Conservation (phyloP, 2,329 filamentous ascomycete species). For the Hypoxylon sp. region DNA sequence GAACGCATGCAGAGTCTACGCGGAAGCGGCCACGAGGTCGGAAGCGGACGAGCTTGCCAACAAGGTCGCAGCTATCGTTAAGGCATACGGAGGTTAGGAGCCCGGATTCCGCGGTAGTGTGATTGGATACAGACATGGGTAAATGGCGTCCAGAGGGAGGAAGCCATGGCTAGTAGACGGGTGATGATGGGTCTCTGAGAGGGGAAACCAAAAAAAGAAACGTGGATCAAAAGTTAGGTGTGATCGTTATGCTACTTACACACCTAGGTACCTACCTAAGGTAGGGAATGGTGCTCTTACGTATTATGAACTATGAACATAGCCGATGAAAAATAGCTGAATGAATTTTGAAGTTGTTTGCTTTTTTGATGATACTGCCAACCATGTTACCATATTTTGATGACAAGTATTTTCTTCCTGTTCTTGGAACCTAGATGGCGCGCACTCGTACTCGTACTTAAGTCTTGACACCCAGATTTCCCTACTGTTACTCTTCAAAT, state of each 20-base stretch:
- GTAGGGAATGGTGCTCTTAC: constrained; percentile 13
- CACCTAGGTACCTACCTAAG: too few relatives aligned
- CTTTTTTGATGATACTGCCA: neutral
- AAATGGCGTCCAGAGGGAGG: neutral
- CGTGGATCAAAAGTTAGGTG: constrained; percentile 16
- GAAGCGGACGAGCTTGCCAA: constrained; percentile 92
- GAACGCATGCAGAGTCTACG: constrained; percentile 95
- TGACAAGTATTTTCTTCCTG: too few relatives aligned
- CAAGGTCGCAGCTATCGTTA: constrained; percentile 80
- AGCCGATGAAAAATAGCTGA: constrained; percentile 23
- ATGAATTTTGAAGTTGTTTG: constrained; percentile 10
- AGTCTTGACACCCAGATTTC: too few relatives aligned
- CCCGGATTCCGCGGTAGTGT: neutral
- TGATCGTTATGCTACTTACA: too few relatives aligned
- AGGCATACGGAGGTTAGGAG: constrained; percentile 58
- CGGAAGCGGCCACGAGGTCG: constrained; percentile 86
- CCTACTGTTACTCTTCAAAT: too few relatives aligned
- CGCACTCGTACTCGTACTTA: too few relatives aligned
- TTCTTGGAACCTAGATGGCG: too few relatives aligned
- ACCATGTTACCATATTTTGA: neutral
- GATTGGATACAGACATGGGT: constrained; percentile 6
- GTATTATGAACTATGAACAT: constrained; percentile 32
- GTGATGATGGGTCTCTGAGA: constrained; percentile 7
- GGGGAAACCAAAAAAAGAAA: too few relatives aligned
- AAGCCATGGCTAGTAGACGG: constrained; percentile 9